Evolutionary conservation across 2,329 filamentous ascomycete species (phyloP).

Genomic region (Hypoxylon sp.): DNA sequence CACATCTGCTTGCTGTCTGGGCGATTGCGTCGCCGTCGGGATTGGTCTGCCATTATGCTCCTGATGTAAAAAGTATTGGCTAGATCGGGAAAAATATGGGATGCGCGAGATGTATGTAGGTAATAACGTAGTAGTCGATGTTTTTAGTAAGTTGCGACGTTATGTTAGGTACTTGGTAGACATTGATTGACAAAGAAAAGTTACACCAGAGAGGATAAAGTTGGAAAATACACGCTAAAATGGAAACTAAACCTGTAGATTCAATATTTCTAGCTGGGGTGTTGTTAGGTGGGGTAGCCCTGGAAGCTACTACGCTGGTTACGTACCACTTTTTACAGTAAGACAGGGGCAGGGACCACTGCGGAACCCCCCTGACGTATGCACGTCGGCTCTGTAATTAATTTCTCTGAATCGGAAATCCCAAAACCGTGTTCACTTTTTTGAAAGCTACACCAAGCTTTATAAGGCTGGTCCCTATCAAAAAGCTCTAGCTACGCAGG

Average conservation of each 20-base stretch:
- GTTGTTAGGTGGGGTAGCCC: constrained; percentile 27
- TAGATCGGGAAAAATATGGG: too few relatives aligned
- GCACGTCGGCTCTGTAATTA: too few relatives aligned
- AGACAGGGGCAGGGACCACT: constrained; percentile 24
- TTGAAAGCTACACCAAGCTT: constrained; percentile 14
- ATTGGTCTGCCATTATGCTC: constrained; percentile 59
- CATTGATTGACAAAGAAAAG: too few relatives aligned
- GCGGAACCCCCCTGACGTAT: too few relatives aligned
- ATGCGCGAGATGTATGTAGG: too few relatives aligned
- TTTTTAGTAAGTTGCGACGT: background rate
- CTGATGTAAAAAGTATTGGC: background rate
- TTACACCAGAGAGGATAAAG: too few relatives aligned
- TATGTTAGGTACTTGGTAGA: constrained; percentile 5
- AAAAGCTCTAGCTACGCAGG: too few relatives aligned
- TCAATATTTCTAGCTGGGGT: constrained; percentile 24
- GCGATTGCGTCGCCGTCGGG: constrained; percentile 52
- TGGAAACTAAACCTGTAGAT: background rate
- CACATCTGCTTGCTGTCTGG: constrained; percentile 70
- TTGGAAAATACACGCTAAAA: too few relatives aligned
- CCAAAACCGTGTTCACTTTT: constrained; percentile 44
- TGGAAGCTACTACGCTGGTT: constrained; percentile 18
- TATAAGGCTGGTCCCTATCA: constrained; percentile 18
- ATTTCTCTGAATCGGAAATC: constrained; percentile 36
- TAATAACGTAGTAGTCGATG: background rate
- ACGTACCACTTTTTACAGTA: constrained; percentile 4